Evolutionary conservation across 148 eudicot genomes (phyloP).

Genomic region (Persicaria maculosa): DNA sequence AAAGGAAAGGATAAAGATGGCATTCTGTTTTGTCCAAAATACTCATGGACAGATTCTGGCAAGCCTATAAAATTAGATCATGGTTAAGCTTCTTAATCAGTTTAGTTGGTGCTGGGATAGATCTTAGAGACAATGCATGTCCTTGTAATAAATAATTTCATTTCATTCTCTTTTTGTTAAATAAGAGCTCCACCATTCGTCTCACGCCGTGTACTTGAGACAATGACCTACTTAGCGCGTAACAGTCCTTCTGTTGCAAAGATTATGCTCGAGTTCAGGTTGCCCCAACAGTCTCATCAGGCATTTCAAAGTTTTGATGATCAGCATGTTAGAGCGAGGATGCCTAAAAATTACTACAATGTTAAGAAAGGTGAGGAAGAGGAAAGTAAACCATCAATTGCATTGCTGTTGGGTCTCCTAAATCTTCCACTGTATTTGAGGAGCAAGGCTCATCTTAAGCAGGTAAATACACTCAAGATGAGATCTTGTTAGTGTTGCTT

Average conservation of each 20-base stretch:
- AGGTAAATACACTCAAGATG: slow-evolving; percentile 37
- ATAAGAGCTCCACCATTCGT: slow-evolving; percentile 97
- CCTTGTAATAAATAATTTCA: not conserved
- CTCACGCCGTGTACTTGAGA: slow-evolving; percentile 94
- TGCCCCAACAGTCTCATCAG: slow-evolving; percentile 27
- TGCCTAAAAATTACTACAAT: not conserved
- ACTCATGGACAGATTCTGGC: no score
- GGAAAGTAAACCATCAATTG: slow-evolving; percentile 50
- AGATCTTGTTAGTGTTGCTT: not conserved
- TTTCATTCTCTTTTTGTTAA: slow-evolving; percentile 10
- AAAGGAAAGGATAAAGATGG: no score
- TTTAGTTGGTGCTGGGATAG: no score
- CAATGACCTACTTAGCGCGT: slow-evolving; percentile 74
- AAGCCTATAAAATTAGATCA: no score
- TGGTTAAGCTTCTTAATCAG: no score
- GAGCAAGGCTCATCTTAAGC: slow-evolving; percentile 89
- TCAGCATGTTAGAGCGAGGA: slow-evolving; percentile 50
- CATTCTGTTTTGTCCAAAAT: no score
- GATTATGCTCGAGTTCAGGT: slow-evolving; percentile 57
- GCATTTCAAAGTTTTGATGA: slow-evolving; percentile 32
- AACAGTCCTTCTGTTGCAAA: slow-evolving; percentile 82
- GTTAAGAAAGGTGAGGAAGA: not conserved
- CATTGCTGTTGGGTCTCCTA: slow-evolving; percentile 74
- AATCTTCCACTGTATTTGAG: slow-evolving; percentile 83
- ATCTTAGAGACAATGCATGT: no score